A percentile compares a stretch with the other conserved stretches of the same genome.
Evolutionary conservation across 257 asterid species (phyloP).

Genomic region (Eustoma russellianum): DNA sequence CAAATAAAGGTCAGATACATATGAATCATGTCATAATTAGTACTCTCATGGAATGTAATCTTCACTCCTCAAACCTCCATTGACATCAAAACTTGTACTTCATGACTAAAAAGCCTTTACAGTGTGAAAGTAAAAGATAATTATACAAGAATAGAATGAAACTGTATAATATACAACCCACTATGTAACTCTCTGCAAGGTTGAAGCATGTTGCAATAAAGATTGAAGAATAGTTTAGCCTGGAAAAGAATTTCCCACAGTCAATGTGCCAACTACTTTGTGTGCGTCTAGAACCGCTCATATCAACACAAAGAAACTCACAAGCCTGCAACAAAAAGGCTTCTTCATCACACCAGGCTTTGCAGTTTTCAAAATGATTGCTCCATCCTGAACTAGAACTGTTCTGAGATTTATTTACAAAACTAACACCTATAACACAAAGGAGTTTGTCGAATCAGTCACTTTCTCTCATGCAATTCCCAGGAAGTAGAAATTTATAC

Average conservation of each 20-base stretch:
- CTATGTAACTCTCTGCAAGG: no score
- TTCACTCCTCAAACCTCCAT: no score
- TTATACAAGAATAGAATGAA: background rate
- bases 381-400: conserved; percentile 10
- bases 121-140: no score
- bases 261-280: conserved; percentile 20
- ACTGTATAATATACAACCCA: background rate
- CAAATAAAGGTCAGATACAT: no score
- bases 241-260: conserved; percentile 34
- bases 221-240: conserved; percentile 17
- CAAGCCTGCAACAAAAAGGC: conserved; percentile 10
- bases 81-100: no score
- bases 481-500: conserved; percentile 59
- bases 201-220: background rate
- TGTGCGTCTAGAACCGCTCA: conserved; percentile 15
- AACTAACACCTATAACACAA: conserved; percentile 35
- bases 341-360: conserved; percentile 6
- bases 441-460: conserved; percentile 28
- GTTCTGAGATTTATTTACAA: conserved; percentile 18
- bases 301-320: conserved; percentile 12
- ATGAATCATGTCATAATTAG: no score
- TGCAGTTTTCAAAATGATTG: conserved; percentile 9
- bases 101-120: no score
- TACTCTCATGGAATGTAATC: no score
- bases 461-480: conserved; percentile 63